Evolutionary conservation across 148 eudicot species (phyloP).

Genomic region (Polygonum aviculare): DNA sequence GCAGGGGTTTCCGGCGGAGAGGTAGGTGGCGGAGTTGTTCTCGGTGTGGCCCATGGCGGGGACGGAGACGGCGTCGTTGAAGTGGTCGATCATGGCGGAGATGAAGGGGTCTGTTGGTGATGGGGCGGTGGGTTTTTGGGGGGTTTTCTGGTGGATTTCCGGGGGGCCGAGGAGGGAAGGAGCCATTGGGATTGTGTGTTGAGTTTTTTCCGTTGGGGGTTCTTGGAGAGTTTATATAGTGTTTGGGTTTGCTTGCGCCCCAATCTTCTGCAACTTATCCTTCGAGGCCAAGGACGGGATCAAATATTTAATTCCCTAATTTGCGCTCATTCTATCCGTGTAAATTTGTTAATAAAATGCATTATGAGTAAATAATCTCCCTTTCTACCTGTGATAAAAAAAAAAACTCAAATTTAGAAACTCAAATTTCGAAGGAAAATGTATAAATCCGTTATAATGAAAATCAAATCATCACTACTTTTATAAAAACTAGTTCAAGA

Average conservation of each 20-base stretch:
- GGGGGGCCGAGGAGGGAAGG: slow-evolving; percentile 10
- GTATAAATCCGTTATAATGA: too few species aligned
- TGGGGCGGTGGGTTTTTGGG: not conserved
- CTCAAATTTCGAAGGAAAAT: too few species aligned
- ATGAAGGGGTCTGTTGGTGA: slow-evolving; percentile 11
- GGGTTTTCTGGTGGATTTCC: not conserved
- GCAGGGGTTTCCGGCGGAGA: slow-evolving; percentile 18
- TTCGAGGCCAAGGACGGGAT: not conserved
- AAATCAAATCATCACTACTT: too few species aligned
- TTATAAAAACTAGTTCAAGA: too few species aligned
- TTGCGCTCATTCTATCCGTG: too few species aligned
- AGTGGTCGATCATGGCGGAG: slow-evolving; percentile 5
- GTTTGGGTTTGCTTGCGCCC: not conserved
- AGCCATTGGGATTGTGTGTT: not conserved
- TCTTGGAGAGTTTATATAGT: not conserved
- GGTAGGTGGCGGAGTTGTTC: slow-evolving; percentile 14
- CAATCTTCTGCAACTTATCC: not conserved
- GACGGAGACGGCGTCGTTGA: not conserved
- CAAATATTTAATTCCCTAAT: not conserved
- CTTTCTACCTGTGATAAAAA: too few species aligned
- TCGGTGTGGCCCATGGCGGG: slow-evolving; percentile 12
- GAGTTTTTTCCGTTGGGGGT: not conserved
- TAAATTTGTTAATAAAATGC: too few species aligned
- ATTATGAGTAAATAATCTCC: too few species aligned
- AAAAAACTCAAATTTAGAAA: too few species aligned